Conservation (phyloP, 257 asterid species). For the Apocynum venetum region DNA sequence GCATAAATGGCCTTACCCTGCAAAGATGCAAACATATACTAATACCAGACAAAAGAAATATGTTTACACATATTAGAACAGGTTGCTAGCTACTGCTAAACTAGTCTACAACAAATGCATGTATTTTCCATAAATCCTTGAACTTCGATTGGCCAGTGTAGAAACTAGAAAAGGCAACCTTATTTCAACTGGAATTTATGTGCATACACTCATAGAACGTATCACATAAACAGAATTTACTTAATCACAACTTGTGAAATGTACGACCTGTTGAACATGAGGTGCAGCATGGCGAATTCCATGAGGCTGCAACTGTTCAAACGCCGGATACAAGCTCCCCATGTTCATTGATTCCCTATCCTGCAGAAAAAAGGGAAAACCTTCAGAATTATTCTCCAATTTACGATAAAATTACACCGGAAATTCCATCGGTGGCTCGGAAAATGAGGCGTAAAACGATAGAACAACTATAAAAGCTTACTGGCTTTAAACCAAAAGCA, state of each 20-base stretch:
- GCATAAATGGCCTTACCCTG: not conserved
- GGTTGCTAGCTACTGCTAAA: not conserved
- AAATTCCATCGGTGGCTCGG: not conserved
- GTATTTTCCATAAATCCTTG: not conserved
- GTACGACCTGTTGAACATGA: slow-evolving; percentile 51
- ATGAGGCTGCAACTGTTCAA: slow-evolving; percentile 66
- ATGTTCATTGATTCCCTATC: slow-evolving; percentile 51
- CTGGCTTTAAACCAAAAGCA: slow-evolving; percentile 45
- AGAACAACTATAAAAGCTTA: slow-evolving; percentile 25
- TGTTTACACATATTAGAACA: not conserved
- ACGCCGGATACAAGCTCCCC: slow-evolving; percentile 51
- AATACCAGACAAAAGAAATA: not conserved
- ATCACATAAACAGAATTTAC: slow-evolving; percentile 1
- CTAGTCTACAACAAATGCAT: not conserved
- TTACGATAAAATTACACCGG: not conserved
- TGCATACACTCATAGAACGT: not conserved
- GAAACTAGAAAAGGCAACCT: not conserved
- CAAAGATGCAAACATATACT: not conserved
- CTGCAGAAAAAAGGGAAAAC: slow-evolving; percentile 33
- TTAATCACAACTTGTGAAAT: not conserved
- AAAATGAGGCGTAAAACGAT: not conserved
- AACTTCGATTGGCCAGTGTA: not conserved
- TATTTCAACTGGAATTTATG: not conserved
- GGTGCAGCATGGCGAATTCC: slow-evolving; percentile 45
- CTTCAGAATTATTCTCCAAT: not conserved